Conservation (phyloP, 768 basidiomycete genomes). For the Tephrocybe rancida region DNA sequence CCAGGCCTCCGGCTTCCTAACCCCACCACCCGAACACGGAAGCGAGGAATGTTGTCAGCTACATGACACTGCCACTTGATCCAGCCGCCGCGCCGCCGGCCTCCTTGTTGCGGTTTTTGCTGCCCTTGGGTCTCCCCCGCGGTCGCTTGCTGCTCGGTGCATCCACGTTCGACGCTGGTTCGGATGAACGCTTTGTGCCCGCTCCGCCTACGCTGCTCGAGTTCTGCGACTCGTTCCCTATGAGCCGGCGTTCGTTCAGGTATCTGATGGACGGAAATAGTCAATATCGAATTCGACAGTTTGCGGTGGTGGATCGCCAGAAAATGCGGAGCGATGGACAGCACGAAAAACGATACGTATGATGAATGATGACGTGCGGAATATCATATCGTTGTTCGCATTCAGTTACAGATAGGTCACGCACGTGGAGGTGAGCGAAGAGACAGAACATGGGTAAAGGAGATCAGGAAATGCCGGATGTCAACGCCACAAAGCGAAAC, state of each 20-base stretch:
- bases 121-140: slow-evolving; percentile 70
- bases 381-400: too few species aligned
- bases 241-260: slow-evolving; percentile 61
- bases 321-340: not conserved
- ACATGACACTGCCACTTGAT: slow-evolving; percentile 8
- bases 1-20: not conserved
- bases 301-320: not conserved
- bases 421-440: not conserved
- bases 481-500: slow-evolving; percentile 5
- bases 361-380: too few species aligned
- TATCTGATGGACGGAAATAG: slow-evolving; percentile 40
- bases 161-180: slow-evolving; percentile 22
- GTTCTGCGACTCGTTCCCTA: slow-evolving; percentile 42
- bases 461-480: slow-evolving; percentile 1
- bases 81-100: not conserved
- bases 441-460: not conserved
- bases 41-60: not conserved
- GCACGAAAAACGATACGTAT: not conserved
- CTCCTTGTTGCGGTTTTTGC: slow-evolving; percentile 52
- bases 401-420: too few species aligned
- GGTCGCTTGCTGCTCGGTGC: slow-evolving; percentile 48
- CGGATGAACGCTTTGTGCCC: slow-evolving; percentile 30
- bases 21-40: not conserved
- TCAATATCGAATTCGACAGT: too few species aligned
- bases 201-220: not conserved